Percentiles rank a stretch among this genome's conserved stretches.
Conservation (phyloP, 345 rosid species). For the Eucalyptus marginata region DNA sequence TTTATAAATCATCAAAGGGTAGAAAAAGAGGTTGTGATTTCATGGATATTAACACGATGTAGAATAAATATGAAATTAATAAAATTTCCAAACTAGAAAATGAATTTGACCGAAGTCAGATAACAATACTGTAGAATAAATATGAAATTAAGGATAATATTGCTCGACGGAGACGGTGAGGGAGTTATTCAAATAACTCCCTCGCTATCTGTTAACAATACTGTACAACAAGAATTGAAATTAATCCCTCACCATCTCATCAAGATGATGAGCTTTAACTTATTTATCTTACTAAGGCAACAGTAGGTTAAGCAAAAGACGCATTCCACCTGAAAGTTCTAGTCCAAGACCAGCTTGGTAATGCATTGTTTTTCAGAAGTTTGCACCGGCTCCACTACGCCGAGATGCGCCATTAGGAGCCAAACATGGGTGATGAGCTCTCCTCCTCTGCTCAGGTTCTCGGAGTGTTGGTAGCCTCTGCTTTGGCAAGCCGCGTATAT, state of each 20-base stretch:
- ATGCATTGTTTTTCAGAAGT: slow-evolving; percentile 16
- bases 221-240: too few relatives aligned
- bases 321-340: not conserved
- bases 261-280: too few relatives aligned
- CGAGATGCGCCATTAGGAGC: slow-evolving; percentile 46
- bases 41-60: not conserved
- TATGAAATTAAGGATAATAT: too few relatives aligned
- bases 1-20: too few relatives aligned
- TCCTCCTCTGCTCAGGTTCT: slow-evolving; percentile 37
- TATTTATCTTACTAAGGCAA: too few relatives aligned
- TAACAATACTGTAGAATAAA: not conserved
- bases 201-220: too few relatives aligned
- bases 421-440: slow-evolving; percentile 39
- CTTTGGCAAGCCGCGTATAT: slow-evolving; percentile 1
- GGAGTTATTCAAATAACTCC: too few relatives aligned
- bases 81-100: too few relatives aligned
- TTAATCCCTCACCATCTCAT: too few relatives aligned
- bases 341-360: not conserved
- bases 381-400: slow-evolving; percentile 31
- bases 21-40: not conserved
- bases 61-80: not conserved
- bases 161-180: rapidly evolving
- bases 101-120: not conserved
- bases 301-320: too few relatives aligned
- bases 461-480: slow-evolving; percentile 16